These are phyloP conservation scores for Thelonectria blattea DNA, from an alignment of 2,329 filamentous ascomycete species.

Conservation along the genomic window DNA sequence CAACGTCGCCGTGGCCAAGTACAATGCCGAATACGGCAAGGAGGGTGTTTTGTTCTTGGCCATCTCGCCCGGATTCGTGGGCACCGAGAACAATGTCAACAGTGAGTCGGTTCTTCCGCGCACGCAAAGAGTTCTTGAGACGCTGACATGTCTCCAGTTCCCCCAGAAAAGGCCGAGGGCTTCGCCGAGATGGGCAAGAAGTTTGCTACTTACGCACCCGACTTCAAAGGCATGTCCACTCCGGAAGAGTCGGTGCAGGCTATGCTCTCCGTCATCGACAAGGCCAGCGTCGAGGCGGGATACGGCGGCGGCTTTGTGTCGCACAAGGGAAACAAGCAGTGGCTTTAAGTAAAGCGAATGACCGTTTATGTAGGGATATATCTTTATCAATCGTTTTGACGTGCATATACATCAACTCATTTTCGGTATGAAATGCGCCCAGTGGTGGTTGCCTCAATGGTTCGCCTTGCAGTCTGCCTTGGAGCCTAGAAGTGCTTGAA, in stretches of 20 bases:
- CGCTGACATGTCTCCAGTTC: constrained; percentile 25
- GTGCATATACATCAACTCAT: no score
- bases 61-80: constrained; percentile 59
- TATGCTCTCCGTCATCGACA: constrained; percentile 44
- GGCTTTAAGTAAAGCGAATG: constrained; percentile 46
- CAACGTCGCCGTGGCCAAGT: constrained; percentile 61
- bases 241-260: constrained; percentile 44
- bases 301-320: constrained; percentile 59
- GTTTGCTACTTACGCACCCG: constrained; percentile 47
- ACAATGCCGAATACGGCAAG: constrained; percentile 53
- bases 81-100: constrained; percentile 43
- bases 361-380: no score
- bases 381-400: no score
- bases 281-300: constrained; percentile 51
- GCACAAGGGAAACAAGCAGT: constrained; percentile 59
- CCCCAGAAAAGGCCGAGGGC: constrained; percentile 35
- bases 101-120: constrained; percentile 28
- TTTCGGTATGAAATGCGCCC: no score
- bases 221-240: constrained; percentile 43
- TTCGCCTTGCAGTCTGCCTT: no score
- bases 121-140: accelerated
- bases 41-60: constrained; percentile 59
- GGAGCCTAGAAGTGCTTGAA: not conserved
- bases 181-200: constrained; percentile 36
- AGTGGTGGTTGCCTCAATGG: no score